Conservation (phyloP, 1,284 basidiomycete species). For the Sanguinoderma infundibulare region DNA sequence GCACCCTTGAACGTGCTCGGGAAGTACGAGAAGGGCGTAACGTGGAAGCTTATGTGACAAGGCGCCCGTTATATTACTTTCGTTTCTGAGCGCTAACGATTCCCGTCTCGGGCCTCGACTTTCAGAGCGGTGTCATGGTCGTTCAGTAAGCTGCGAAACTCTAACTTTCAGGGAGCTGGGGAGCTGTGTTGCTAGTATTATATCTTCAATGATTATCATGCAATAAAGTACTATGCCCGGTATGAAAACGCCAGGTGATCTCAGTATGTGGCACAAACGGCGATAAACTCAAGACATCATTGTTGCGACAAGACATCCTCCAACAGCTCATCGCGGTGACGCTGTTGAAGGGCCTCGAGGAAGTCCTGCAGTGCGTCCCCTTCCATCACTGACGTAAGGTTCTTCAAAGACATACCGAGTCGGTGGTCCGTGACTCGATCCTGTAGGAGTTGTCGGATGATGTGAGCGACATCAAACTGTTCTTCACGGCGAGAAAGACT, state of each 20-base stretch:
- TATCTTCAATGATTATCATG: not conserved
- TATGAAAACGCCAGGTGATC: not conserved
- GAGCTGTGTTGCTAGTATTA: conserved; percentile 1
- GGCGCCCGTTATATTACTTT: not conserved
- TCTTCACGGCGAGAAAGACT: conserved; percentile 11
- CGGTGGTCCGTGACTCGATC: conserved; percentile 93
- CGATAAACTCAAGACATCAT: not conserved
- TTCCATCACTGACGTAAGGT: conserved; percentile 77
- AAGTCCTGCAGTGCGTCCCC: conserved; percentile 74
- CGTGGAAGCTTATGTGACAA: not conserved
- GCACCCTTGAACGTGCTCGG: not conserved
- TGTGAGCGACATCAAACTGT: not conserved
- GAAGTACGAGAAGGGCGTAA: not conserved
- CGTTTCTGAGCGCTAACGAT: not conserved
- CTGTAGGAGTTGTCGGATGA: conserved; percentile 41
- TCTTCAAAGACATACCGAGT: conserved; percentile 78
- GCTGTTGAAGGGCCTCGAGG: conserved; percentile 64
- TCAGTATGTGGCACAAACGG: not conserved
- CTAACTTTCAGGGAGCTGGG: not conserved
- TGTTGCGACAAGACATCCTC: conserved; percentile 53
- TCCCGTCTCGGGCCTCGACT: not conserved
- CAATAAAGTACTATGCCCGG: not conserved
- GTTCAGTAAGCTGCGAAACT: not conserved
- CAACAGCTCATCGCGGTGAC: conserved; percentile 69
- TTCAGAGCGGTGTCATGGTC: not conserved